A percentile compares a stretch with the other conserved stretches of the same genome.
phyloP scores from a whole-genome alignment of 441 rosid species.

The Erodium texanum region DNA sequence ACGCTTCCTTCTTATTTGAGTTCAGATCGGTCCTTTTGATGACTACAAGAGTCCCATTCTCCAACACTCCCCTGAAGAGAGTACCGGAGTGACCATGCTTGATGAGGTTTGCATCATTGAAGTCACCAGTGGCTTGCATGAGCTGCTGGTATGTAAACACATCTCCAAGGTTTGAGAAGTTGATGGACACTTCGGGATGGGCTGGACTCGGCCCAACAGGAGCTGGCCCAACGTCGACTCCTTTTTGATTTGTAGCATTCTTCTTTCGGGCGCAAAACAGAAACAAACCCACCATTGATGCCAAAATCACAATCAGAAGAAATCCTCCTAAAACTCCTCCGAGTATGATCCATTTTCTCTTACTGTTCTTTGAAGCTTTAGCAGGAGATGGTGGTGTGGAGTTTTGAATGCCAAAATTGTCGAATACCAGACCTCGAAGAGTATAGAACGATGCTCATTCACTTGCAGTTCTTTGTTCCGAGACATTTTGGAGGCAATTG shows the following conservation, averaged over 20 bases:
- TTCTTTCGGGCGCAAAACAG: slow-evolving; percentile 31
- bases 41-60: slow-evolving; percentile 43
- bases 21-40: slow-evolving; percentile 53
- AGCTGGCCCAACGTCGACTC: slow-evolving; percentile 29
- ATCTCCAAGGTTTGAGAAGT: slow-evolving; percentile 56
- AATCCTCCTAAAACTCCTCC: slow-evolving; percentile 58
- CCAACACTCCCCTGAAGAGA: slow-evolving; percentile 58
- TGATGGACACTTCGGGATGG: slow-evolving; percentile 38
- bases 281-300: slow-evolving; percentile 31
- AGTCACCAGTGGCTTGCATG: slow-evolving; percentile 55
- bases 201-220: slow-evolving; percentile 42
- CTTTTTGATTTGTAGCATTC: slow-evolving; percentile 36
- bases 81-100: slow-evolving; percentile 88
- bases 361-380: slow-evolving; percentile 32
- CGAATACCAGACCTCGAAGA: slow-evolving; percentile 48
- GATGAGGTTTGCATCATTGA: slow-evolving; percentile 56
- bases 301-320: slow-evolving; percentile 41
- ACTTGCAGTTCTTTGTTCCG: slow-evolving; percentile 43
- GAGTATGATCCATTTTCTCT: slow-evolving; percentile 36
- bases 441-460: slow-evolving; percentile 60
- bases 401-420: slow-evolving; percentile 61
- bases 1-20: slow-evolving; percentile 42
- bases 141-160: slow-evolving; percentile 58
- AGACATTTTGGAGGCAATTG: slow-evolving; percentile 62
- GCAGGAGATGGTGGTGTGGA: slow-evolving; percentile 30